phyloP scores from a whole-genome alignment of 441 rosid species.

The Macaranga tanarius region DNA sequence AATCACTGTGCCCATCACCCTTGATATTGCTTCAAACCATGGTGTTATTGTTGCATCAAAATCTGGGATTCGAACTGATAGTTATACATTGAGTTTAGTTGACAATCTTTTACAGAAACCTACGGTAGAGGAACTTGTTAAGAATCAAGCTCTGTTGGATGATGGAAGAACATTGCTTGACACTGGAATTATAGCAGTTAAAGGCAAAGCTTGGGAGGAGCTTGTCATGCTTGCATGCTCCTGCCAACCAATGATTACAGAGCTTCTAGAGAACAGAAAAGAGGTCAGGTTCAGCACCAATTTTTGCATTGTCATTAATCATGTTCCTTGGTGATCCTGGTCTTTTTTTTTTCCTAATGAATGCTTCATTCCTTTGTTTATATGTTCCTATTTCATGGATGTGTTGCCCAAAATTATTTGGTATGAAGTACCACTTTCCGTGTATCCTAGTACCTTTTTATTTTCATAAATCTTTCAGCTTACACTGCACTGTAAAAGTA shows the following conservation, averaged over 20 bases:
- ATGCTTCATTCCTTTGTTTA: not conserved
- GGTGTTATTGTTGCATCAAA: conserved; percentile 86
- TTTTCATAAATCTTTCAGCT: not conserved
- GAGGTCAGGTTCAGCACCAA: conserved; percentile 46
- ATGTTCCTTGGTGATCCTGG: not conserved
- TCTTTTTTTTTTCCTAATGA: not conserved
- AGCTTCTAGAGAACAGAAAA: conserved; percentile 58
- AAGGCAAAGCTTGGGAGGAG: conserved; percentile 87
- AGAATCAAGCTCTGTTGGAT: conserved; percentile 68
- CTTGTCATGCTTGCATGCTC: conserved; percentile 75
- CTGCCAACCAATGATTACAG: conserved; percentile 64
- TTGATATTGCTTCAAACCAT: conserved; percentile 91
- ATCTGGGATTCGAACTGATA: conserved; percentile 37
- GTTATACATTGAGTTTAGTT: conserved; percentile 53
- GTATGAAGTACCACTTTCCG: not conserved
- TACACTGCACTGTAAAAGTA: not conserved
- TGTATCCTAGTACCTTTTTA: not conserved
- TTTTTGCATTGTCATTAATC: conserved; percentile 3
- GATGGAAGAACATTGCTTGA: conserved; percentile 92
- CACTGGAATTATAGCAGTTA: conserved; percentile 89
- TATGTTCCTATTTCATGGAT: not conserved
- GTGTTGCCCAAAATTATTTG: conserved; percentile 6
- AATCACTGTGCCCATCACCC: conserved; percentile 88
- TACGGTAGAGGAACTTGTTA: conserved; percentile 58
- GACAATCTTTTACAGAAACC: conserved; percentile 92